Base-by-base conservation (phyloP, 129 eudicot species). In the Chrysanthemum seticuspe region DNA sequence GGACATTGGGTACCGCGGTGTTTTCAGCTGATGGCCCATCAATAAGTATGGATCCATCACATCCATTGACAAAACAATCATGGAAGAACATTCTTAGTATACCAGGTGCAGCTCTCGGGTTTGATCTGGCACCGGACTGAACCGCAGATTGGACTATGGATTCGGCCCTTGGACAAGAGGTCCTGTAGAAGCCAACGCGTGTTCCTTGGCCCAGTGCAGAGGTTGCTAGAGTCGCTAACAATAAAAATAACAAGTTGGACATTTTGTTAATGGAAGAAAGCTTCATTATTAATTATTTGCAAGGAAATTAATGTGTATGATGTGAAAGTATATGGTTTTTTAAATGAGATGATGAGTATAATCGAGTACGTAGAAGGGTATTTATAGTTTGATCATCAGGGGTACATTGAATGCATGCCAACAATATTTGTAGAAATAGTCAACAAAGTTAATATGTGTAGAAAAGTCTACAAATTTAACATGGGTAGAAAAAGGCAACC, bases 31-130 rank as follows among this genome's bases (percentile, higher is more conserved):
- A 34, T 0, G 84, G 2, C 0, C 97, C 97, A 2, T 84, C 78
- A 1, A 91, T 49, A 6, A 91, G 86, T 16, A 91, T 76, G 0
- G 97, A 91, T 6, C 83, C 97, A 49, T 91, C 97, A 21, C 97
- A 91, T 15, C 97, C 97, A 7, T 84, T 74, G 13, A 89, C 88
- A 55, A 89, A 89, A 68, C 96, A 89, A 34, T 86, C 96, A 72
- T 89, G 96, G 76, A 89, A 89, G 70, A 72, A 79, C 85, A 89
- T 78, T 15, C 96, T 75, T 7, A 89, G 83, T 74, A 89, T 10
- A 3, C 85, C 96, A 0, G 96, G 84, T 25, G 91, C 96, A 0
- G 84, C 48, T 0, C n/a, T n/a, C 0, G 73, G 84, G 73, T 86
- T 68, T 0, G 87, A 54, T 21, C 27, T 72, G 64, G 78, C 74